phyloP scores from a whole-genome alignment of 352 stramenopile species.

The Globisporangium spinosum region DNA sequence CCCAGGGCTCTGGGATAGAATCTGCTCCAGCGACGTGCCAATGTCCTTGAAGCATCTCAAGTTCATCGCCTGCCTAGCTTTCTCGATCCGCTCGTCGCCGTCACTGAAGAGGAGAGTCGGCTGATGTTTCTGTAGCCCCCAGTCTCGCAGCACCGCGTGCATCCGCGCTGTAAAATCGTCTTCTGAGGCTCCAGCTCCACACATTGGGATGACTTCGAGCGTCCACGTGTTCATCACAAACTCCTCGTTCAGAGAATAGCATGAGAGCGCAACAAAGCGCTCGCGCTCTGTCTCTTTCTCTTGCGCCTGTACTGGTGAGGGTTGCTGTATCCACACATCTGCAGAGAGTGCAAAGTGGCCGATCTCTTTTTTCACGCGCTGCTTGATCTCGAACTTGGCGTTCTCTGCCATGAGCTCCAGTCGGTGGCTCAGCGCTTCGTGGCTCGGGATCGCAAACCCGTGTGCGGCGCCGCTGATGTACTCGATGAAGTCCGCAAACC shows the following conservation, averaged over 20 bases:
- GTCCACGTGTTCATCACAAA: slow-evolving; percentile 25
- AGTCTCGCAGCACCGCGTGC: slow-evolving; percentile 17
- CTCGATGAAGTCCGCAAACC: slow-evolving; percentile 29
- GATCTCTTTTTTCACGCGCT: slow-evolving; percentile 35
- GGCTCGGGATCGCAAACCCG: slow-evolving; percentile 23
- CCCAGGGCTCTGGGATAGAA: slow-evolving; percentile 1
- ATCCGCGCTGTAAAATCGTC: slow-evolving; percentile 16
- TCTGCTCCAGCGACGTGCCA: slow-evolving; percentile 13
- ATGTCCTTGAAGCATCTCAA: slow-evolving; percentile 25
- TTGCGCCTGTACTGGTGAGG: background rate
- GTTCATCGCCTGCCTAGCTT: background rate
- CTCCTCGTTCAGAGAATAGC: slow-evolving; percentile 28
- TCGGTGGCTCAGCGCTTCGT: slow-evolving; percentile 28
- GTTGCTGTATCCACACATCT: slow-evolving; percentile 21
- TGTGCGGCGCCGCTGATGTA: slow-evolving; percentile 16
- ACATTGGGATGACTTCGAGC: slow-evolving; percentile 28
- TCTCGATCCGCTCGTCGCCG: slow-evolving; percentile 10
- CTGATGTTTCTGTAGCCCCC: slow-evolving; percentile 20
- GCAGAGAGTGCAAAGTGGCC: slow-evolving; percentile 23
- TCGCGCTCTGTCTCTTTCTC: slow-evolving; percentile 3
- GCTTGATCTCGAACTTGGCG: slow-evolving; percentile 32
- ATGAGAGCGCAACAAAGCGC: slow-evolving; percentile 22
- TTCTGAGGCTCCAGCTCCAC: background rate
- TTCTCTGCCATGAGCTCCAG: slow-evolving; percentile 36
- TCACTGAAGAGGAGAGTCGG: slow-evolving; percentile 19